These are phyloP conservation scores for Geranomyces variabilis DNA, from an alignment of 192 early-diverging fungal genomes.

Conservation along the genomic window DNA sequence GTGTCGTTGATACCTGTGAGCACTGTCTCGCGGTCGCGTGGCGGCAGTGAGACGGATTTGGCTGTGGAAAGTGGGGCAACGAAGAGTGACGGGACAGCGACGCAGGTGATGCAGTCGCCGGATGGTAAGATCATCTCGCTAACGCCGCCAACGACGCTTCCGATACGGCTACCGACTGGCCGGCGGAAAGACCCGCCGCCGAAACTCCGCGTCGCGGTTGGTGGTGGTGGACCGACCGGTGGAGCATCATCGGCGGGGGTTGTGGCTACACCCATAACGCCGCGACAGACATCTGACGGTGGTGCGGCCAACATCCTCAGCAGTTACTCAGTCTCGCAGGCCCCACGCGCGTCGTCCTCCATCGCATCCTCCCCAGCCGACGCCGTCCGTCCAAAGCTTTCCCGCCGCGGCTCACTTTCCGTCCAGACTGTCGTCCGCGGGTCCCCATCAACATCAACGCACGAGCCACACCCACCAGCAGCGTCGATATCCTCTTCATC, in stretches of 20 bases:
- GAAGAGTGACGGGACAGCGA: no score
- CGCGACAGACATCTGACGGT: no score
- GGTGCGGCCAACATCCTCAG: no score
- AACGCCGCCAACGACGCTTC: neutral
- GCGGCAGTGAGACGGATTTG: no score
- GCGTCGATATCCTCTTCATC: neutral
- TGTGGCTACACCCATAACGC: no score
- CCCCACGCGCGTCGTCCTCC: neutral
- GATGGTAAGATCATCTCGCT: neutral
- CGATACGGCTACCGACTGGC: neutral
- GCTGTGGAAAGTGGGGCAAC: no score
- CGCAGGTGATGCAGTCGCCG: no score
- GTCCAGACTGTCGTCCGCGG: neutral
- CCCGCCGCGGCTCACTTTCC: neutral
- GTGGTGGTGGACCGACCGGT: no score
- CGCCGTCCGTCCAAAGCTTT: neutral
- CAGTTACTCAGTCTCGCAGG: no score
- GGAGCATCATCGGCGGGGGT: no score
- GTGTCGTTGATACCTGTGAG: no score
- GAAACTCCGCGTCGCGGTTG: neutral
- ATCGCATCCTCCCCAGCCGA: neutral
- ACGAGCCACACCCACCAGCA: slow-evolving; percentile 1
- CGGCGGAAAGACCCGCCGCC: neutral
- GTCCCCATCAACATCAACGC: neutral
- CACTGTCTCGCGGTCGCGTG: no score